Evolutionary conservation across 2,329 filamentous ascomycete species (phyloP), one percentile per base, ranked within the genome.

Genomic region (Colletotrichum tamarilloi): DNA sequence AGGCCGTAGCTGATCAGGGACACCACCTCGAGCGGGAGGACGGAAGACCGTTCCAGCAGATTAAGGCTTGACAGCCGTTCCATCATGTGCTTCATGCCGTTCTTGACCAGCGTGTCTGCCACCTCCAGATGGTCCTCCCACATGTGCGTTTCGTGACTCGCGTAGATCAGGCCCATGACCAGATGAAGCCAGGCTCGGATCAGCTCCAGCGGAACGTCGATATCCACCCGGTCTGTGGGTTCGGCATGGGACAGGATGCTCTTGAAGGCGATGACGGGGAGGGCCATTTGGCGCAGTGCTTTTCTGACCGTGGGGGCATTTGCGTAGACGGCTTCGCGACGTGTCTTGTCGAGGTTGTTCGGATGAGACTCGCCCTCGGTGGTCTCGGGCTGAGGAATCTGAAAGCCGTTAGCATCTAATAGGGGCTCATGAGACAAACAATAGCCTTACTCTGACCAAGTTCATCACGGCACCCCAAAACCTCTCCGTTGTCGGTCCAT

Each of bases 391-490:
- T 42, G 19, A 22, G 62, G 28, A 0, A 53, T 67, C 56, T 42
- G 30, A 12, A 24, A 62, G 16, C 16, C 3, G n/a, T 73, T 26
- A 30, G 42, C 52, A 6, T 52, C 14, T 5, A 32, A 6, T 14
- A 19, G 38, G 5, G 16, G 38, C 14, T 8, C 7, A 42, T 7
- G 4, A 42, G 24, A 16, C 42, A 9, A 19, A 6, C 6, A 14
- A 24, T 5, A 52, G 12, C 68, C 78, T 76, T 76, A 83, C 82
- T 46, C 68, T 56, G 5, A 83, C 72, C 5, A 82, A 28, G 2
- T 65, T 71, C 68, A 77, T 77, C 0, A 85, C 52, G n/a, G 85
- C 82, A 1, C 84, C 86, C 86, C 85, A 87, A 66, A 82, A 87
- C 67, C 85, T 86, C 5, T 74, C 71, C 1, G 79, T 79, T 3